Evolutionary conservation across 106 monocot genomes (phyloP), one percentile per base, ranked within the genome.

Genomic region (Dioscorea dumetorum): DNA sequence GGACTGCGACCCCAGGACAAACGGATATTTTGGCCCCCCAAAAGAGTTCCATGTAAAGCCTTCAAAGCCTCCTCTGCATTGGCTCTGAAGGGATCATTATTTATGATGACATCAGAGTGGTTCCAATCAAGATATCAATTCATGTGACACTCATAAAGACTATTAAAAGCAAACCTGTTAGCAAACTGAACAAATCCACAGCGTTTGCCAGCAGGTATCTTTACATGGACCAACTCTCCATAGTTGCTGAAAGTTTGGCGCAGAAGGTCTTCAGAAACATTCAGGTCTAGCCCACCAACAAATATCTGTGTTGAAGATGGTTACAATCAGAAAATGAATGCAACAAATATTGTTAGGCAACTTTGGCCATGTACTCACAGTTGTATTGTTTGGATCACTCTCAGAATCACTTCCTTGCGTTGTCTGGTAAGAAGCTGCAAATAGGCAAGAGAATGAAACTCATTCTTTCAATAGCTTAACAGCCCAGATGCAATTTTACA

Each of bases 1-100:
- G 85, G 80, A 41, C 85, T 90, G 35, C 85, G 85, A 28, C 90
- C 90, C 90, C 90, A 90, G 22, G 89, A 90, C 49, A 90, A 85
- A 23, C 90, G 60, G n/a, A 90, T 69, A 22, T 68, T 83, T 61
- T 90, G 90, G 0, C 75, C 78, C 3, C 90, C 90, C 12, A 90
- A 22, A 49, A 73, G 80, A 14, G 78, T 82, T 35, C 85, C 90
- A 48, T 90, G 61, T 23, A 86, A 50, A 77, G 73, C 65, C 22
- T 54, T 34, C 33, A 86, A 23, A 9, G 90, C 90, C 67, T 85
- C 83, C 62, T 85, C 90, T 15, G 90, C 90, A 64, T 62, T 73
- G 5, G 75, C 49, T 61, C 90, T 90, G 67, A 23, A 68, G 51
- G 41, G 10, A 41, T 41, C 41, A 41, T 41, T 10, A 21, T 12